These are phyloP conservation scores for Fusarium dlaminii DNA, from an alignment of 2,329 filamentous ascomycete genomes.

Conservation along the genomic window DNA sequence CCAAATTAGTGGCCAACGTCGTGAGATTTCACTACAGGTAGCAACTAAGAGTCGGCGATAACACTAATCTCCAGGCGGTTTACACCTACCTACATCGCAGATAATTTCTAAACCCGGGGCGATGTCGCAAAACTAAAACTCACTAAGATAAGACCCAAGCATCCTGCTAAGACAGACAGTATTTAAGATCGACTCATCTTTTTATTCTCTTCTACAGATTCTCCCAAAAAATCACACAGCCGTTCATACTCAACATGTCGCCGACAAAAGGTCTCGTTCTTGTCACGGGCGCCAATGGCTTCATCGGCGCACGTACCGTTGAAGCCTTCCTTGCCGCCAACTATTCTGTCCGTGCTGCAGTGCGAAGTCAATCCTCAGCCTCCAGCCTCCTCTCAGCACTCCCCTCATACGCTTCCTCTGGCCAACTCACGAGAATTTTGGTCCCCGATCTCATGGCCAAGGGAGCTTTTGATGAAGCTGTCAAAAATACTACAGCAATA, in stretches of 20 bases:
- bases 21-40: no score
- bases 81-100: background rate
- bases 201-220: background rate
- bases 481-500: background rate
- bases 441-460: background rate
- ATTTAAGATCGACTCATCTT: no score
- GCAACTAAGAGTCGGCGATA: background rate
- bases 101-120: background rate
- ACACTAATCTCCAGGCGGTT: background rate
- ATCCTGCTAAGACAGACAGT: background rate
- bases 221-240: no score
- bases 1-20: background rate
- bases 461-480: constrained; percentile 6
- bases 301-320: constrained; percentile 13
- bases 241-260: background rate
- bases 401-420: background rate
- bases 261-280: constrained; percentile 6
- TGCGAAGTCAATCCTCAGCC: constrained; percentile 6
- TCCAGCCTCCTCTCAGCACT: constrained; percentile 5
- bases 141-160: background rate
- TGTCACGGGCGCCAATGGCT: constrained; percentile 19
- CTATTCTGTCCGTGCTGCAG: constrained; percentile 6
- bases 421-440: background rate
- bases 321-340: constrained; percentile 10
- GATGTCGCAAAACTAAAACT: background rate